phyloP scores from a whole-genome alignment of 345 rosid species.

The Clarkia xantiana region DNA sequence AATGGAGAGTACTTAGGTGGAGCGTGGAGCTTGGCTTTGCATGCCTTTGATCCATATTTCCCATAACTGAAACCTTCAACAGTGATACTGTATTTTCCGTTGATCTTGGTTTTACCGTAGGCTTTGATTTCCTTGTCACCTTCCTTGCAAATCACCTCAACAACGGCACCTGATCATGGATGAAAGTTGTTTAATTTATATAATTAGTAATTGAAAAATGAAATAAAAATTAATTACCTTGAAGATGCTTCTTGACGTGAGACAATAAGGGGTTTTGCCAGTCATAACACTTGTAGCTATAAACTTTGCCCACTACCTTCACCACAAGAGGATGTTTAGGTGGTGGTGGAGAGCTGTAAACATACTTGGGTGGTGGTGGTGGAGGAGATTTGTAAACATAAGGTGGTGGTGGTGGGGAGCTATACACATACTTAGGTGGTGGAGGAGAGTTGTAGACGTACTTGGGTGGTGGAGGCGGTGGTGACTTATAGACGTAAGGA shows the following conservation, averaged over 20 bases:
- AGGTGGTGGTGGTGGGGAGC: slow-evolving; percentile 3
- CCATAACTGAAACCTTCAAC: slow-evolving; percentile 13
- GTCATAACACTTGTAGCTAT: slow-evolving; percentile 10
- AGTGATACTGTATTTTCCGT: slow-evolving; percentile 26
- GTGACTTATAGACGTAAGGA: neutral
- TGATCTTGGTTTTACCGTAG: slow-evolving; percentile 27
- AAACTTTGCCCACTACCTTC: slow-evolving; percentile 28
- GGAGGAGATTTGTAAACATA: slow-evolving; percentile 6
- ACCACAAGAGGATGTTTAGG: slow-evolving; percentile 7
- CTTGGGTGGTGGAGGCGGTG: neutral
- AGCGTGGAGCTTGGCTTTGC: slow-evolving; percentile 20
- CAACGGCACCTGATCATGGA: slow-evolving; percentile 18
- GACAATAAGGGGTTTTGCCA: slow-evolving; percentile 11
- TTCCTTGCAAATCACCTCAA: slow-evolving; percentile 18
- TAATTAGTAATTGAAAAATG: neutral
- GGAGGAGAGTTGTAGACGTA: neutral
- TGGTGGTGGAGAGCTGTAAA: slow-evolving; percentile 2
- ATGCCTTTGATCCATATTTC: slow-evolving; percentile 16
- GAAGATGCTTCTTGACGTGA: slow-evolving; percentile 17
- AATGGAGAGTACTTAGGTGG: slow-evolving; percentile 16
- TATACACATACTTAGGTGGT: neutral
- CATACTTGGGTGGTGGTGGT: neutral
- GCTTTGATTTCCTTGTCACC: slow-evolving; percentile 12
- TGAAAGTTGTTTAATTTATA: no score
- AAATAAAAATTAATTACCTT: slow-evolving; percentile 9